phyloP scores from a whole-genome alignment of 352 stramenopile species.

The Phytophthora multivora region DNA sequence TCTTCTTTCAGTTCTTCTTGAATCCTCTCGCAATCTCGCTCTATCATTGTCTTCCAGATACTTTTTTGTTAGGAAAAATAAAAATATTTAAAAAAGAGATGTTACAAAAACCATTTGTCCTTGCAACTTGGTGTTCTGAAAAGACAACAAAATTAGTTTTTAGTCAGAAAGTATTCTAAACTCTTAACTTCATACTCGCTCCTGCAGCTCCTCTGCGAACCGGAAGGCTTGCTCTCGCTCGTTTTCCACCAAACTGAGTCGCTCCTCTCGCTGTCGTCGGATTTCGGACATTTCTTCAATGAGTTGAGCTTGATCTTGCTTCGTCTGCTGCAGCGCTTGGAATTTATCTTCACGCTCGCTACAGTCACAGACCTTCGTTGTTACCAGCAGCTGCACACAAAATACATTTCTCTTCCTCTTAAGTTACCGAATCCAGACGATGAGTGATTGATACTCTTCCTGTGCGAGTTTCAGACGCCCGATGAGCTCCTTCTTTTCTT shows the following conservation, averaged over 20 bases:
- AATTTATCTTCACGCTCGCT: constrained; percentile 55
- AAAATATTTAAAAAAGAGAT: too few relatives aligned
- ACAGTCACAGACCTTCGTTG: not conserved
- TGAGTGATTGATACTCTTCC: constrained; percentile 40
- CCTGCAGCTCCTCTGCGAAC: constrained; percentile 32
- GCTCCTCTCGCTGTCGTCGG: constrained; percentile 29
- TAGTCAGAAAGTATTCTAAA: not conserved
- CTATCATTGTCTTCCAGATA: constrained; percentile 28
- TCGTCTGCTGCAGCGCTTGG: constrained; percentile 30
- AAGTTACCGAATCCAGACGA: constrained; percentile 43
- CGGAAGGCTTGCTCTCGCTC: constrained; percentile 32
- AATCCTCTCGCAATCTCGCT: constrained; percentile 37
- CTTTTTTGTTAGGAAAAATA: not conserved
- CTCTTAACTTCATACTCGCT: constrained; percentile 17
- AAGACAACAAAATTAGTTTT: not conserved
- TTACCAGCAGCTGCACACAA: not conserved
- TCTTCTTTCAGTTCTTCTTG: constrained; percentile 44
- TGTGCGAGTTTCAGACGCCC: constrained; percentile 34
- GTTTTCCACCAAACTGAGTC: constrained; percentile 15
- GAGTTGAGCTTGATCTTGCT: constrained; percentile 45
- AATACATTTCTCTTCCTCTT: too few relatives aligned
- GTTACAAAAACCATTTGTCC: constrained; percentile 24
- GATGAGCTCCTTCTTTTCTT: constrained; percentile 32
- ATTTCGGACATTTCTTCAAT: constrained; percentile 42
- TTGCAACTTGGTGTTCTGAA: constrained; percentile 36